Evolutionary conservation across 352 stramenopile species (phyloP), one percentile per base, ranked within the genome.

Genomic region (Phytophthora sansomeana): DNA sequence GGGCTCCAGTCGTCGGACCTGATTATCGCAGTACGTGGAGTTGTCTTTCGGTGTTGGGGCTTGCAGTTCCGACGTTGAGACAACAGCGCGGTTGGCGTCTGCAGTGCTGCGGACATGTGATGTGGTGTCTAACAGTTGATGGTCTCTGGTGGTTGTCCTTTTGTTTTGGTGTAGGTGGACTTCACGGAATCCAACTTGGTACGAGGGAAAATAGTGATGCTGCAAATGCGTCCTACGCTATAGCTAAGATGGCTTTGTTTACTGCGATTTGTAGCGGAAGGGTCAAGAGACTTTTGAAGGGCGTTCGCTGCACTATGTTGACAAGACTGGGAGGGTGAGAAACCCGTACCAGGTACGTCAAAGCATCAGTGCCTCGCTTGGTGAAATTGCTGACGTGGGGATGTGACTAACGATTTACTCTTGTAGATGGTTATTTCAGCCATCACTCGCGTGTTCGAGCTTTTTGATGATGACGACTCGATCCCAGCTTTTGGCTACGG

Each of bases 401-500:
- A 16, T 55, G n/a, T 24, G 11, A 16, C 2, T 51, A 16, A 19
- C 29, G 13, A 19, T 47, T 47, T 14, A 28, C n/a, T 38, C 13
- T 28, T 61, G 26, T 38, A 93, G 84, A 83, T 63, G 16, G 87
- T 90, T 1, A 91, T 95, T 52, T 88, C 74, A n/a, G 71, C 89
- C 17, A 87, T 95, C 26, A 84, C 85, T 8, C 77, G 77, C 7
- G 86, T 91, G 14, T 77, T 96, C 35, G 84, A 91, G 64, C 63
- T 77, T 8, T 96, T 94, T 49, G 83, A 91, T 50, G 83, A 92
- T 48, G 83, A 93, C 61, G 78, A 90, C 43, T 78, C 84, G 16
- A 93, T 96, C 52, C 86, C 86, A 8, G 78, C 78, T 16, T 92
- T 80, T 49, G 85, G 81, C 8, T 94, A 92, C 48, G 84, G 84